Conservation (phyloP, 306 rosid species). For the Rubus idaeus region DNA sequence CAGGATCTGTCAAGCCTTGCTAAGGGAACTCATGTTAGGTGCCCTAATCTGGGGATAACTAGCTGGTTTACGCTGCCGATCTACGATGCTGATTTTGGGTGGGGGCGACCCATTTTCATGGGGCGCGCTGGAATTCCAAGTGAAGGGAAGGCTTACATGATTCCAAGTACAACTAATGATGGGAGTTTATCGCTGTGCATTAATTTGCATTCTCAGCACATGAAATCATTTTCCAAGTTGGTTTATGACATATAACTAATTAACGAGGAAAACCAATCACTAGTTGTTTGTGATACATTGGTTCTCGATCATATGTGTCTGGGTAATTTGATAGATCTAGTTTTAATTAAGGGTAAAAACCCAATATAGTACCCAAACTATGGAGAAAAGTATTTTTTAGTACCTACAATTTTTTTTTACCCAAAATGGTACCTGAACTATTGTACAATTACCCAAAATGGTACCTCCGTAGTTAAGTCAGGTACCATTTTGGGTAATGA, state of each 20-base stretch:
- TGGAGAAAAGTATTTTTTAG: too few species aligned
- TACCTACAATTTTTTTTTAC: too few species aligned
- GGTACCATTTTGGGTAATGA: too few species aligned
- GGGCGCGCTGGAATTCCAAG: constrained; percentile 70
- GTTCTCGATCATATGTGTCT: too few species aligned
- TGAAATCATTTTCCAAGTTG: not conserved
- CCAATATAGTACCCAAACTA: too few species aligned
- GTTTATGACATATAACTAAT: not conserved
- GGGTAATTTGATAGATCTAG: too few species aligned
- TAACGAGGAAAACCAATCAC: too few species aligned
- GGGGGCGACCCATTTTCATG: constrained; percentile 81
- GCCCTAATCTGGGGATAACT: constrained; percentile 70
- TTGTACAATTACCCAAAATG: too few species aligned
- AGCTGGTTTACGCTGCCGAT: constrained; percentile 71
- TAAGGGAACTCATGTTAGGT: constrained; percentile 37
- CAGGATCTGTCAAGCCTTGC: constrained; percentile 49
- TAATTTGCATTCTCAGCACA: not conserved
- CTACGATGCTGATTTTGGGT: constrained; percentile 76
- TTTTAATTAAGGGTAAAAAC: too few species aligned
- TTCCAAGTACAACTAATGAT: constrained; percentile 57
- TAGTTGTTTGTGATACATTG: too few species aligned
- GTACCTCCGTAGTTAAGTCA: too few species aligned
- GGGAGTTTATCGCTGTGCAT: constrained; percentile 19
- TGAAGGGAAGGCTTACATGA: constrained; percentile 58
- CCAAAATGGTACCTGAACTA: too few species aligned